These are phyloP conservation scores for Dothideomycetidae sp. DNA, from an alignment of 2,329 filamentous ascomycete genomes.

Conservation along the genomic window DNA sequence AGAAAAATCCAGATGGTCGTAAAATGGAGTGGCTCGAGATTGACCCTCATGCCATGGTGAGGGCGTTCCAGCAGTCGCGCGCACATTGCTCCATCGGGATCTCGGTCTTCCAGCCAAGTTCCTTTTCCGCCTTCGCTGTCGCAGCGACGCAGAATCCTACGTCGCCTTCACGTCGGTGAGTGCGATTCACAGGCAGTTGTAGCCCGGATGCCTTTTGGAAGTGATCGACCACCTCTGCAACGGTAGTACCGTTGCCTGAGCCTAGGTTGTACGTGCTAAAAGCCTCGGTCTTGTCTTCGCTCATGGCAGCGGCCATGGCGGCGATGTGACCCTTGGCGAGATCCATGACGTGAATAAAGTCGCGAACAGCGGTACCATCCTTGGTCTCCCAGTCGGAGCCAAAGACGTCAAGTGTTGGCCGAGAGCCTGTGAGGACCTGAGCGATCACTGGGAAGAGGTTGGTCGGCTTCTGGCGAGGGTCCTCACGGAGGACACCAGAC, in stretches of 20 bases:
- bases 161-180: slow-evolving; percentile 27
- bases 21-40: not conserved
- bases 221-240: slow-evolving; percentile 28
- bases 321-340: slow-evolving; percentile 50
- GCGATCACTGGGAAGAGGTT: slow-evolving; percentile 52
- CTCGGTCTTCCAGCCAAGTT: slow-evolving; percentile 26
- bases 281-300: slow-evolving; percentile 19
- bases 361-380: slow-evolving; percentile 51
- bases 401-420: slow-evolving; percentile 43
- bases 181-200: slow-evolving; percentile 24
- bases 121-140: slow-evolving; percentile 24
- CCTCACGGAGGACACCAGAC: slow-evolving; percentile 49
- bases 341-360: slow-evolving; percentile 55
- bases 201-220: slow-evolving; percentile 24
- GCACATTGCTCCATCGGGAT: slow-evolving; percentile 26
- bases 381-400: slow-evolving; percentile 51
- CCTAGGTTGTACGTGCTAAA: slow-evolving; percentile 30
- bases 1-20: too few relatives aligned
- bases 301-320: slow-evolving; percentile 32
- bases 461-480: slow-evolving; percentile 45
- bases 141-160: slow-evolving; percentile 29
- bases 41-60: slow-evolving; percentile 8
- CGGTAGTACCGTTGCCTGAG: slow-evolving; percentile 29
- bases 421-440: slow-evolving; percentile 44
- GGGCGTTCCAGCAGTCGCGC: slow-evolving; percentile 25